A percentile compares a stretch with the other conserved stretches of the same genome.
phyloP scores from a whole-genome alignment of 2,329 filamentous ascomycete species.

The Paracoccidioides lutzii region DNA sequence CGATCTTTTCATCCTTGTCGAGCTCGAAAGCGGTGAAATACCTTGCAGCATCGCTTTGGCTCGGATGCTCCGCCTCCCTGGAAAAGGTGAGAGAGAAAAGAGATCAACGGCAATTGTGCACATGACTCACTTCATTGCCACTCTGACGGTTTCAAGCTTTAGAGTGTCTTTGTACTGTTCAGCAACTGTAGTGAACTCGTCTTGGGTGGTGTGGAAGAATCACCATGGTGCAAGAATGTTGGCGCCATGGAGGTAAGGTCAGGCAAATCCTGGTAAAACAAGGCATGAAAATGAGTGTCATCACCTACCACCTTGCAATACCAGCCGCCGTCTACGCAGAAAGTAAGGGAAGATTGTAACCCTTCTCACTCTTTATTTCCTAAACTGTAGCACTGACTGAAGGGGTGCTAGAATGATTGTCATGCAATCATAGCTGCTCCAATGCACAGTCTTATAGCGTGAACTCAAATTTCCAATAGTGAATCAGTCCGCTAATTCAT shows the following conservation, averaged over 20 bases:
- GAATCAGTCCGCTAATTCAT: background rate
- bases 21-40: constrained; percentile 3
- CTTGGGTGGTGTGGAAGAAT: constrained; percentile 1
- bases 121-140: constrained; percentile 2
- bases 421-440: background rate
- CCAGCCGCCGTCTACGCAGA: background rate
- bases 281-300: background rate
- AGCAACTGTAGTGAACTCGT: background rate
- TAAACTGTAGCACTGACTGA: background rate
- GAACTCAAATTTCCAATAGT: background rate
- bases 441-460: background rate
- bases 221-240: background rate
- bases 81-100: constrained; percentile 1
- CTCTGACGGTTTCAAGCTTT: constrained; percentile 1
- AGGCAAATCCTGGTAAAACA: background rate
- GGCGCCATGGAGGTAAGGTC: background rate
- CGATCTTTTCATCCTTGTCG: constrained; percentile 3
- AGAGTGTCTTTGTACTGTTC: constrained; percentile 5
- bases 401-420: background rate
- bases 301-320: background rate
- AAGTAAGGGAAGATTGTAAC: background rate
- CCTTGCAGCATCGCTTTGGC: constrained; percentile 1
- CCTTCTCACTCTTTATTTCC: background rate
- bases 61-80: constrained; percentile 3
- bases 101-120: background rate